Conservation (phyloP, 1,284 basidiomycete species). For the Melampsora larici-populina region DNA sequence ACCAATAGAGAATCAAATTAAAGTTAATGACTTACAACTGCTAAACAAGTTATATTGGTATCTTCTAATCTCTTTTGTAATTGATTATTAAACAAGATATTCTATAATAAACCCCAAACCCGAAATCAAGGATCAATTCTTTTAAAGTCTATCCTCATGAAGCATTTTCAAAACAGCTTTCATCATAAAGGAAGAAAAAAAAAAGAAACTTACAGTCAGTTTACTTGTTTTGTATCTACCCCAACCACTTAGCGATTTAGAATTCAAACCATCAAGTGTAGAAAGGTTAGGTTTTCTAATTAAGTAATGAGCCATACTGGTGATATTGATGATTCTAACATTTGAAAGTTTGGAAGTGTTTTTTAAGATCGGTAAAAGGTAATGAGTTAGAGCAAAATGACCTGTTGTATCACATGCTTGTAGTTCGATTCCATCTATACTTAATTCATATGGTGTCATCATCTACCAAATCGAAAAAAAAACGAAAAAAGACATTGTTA, state of each 20-base stretch:
- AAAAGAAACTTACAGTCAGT: constrained; percentile 20
- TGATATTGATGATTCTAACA: constrained; percentile 32
- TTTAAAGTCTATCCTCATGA: too few relatives aligned
- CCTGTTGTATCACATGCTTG: constrained; percentile 32
- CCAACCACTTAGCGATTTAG: constrained; percentile 5
- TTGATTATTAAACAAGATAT: constrained; percentile 37
- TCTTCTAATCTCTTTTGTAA: constrained; percentile 21
- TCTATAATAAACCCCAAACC: constrained; percentile 25
- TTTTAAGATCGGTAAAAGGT: constrained; percentile 9
- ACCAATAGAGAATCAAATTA: too few relatives aligned
- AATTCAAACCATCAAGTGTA: constrained; percentile 22
- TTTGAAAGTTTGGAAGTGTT: not conserved
- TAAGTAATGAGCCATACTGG: constrained; percentile 14
- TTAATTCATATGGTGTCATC: constrained; percentile 25
- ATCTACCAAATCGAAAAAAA: constrained; percentile 6
- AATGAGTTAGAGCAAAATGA: constrained; percentile 24
- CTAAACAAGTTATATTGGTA: constrained; percentile 34
- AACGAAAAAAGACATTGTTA: not conserved
- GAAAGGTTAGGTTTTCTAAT: constrained; percentile 13
- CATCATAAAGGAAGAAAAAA: too few relatives aligned
- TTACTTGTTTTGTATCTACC: constrained; percentile 29
- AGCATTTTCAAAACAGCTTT: too few relatives aligned
- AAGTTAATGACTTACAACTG: constrained; percentile 32
- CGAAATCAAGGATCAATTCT: too few relatives aligned
- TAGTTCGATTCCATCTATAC: constrained; percentile 30